Conservation (phyloP, 1,139 yeast genomes). For the Magnusiomyces clavatus region DNA sequence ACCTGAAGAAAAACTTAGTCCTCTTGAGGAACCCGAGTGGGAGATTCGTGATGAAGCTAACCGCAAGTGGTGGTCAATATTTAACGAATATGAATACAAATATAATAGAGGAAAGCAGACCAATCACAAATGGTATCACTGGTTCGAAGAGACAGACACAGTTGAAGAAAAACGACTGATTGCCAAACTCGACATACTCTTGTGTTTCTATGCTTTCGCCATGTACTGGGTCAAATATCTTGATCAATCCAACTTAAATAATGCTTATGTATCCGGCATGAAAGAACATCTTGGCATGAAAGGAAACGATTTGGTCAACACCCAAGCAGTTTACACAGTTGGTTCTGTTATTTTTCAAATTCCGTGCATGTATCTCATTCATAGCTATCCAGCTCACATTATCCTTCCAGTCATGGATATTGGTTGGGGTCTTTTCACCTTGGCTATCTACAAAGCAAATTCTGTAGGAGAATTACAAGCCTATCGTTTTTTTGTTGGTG, state of each 20-base stretch:
- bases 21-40: background rate
- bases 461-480: slow-evolving; percentile 46
- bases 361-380: slow-evolving; percentile 35
- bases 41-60: slow-evolving; percentile 39
- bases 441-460: slow-evolving; percentile 44
- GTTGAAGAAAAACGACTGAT: slow-evolving; percentile 46
- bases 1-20: background rate
- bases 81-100: slow-evolving; percentile 50
- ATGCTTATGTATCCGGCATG: slow-evolving; percentile 66
- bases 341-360: slow-evolving; percentile 54
- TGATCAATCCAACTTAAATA: slow-evolving; percentile 48
- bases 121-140: slow-evolving; percentile 42
- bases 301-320: slow-evolving; percentile 59
- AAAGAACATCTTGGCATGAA: slow-evolving; percentile 49
- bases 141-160: slow-evolving; percentile 55
- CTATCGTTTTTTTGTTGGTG: slow-evolving; percentile 53
- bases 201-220: slow-evolving; percentile 52
- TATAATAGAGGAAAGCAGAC: background rate
- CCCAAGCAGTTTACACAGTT: slow-evolving; percentile 49
- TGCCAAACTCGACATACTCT: slow-evolving; percentile 52
- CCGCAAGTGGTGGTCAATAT: slow-evolving; percentile 52
- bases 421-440: slow-evolving; percentile 60
- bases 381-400: slow-evolving; percentile 44
- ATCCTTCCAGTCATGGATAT: slow-evolving; percentile 53
- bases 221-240: slow-evolving; percentile 67